Conservation (phyloP, 2,329 filamentous ascomycete species). For the Penicillium capsulatum region DNA sequence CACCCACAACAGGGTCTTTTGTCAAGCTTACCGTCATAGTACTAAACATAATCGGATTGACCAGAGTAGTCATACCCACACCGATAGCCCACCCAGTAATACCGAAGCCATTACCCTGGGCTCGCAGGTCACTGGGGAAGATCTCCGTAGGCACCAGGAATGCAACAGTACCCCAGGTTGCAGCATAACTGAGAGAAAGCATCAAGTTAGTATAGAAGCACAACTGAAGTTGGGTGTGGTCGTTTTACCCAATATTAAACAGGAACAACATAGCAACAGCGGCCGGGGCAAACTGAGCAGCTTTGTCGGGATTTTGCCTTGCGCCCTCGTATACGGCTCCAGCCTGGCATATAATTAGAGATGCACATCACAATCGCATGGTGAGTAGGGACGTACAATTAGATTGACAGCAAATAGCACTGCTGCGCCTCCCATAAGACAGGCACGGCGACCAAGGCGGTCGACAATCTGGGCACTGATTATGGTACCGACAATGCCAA, state of each 20-base stretch:
- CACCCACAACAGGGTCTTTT: not conserved
- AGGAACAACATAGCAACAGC: conserved; percentile 49
- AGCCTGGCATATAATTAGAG: conserved; percentile 25
- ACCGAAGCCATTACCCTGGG: conserved; percentile 57
- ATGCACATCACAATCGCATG: not conserved
- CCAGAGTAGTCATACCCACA: conserved; percentile 52
- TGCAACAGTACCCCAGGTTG: conserved; percentile 51
- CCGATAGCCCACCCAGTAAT: conserved; percentile 59
- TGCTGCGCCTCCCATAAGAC: conserved; percentile 40
- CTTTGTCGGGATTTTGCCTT: conserved; percentile 33
- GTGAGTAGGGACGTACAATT: conserved; percentile 35
- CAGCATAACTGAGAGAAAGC: too few relatives aligned
- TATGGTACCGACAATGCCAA: conserved; percentile 51
- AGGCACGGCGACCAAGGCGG: conserved; percentile 44
- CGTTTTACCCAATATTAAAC: conserved; percentile 30
- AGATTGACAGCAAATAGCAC: conserved; percentile 43
- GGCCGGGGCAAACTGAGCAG: conserved; percentile 41
- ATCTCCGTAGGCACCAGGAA: conserved; percentile 55
- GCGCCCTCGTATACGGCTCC: conserved; percentile 44
- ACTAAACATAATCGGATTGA: conserved; percentile 51
- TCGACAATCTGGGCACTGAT: conserved; percentile 52
- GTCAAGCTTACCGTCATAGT: conserved; percentile 28
- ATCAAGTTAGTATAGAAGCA: too few relatives aligned
- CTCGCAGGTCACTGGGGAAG: conserved; percentile 53
- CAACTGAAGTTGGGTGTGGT: too few relatives aligned